Base-by-base conservation (phyloP, 768 basidiomycete genomes). In the Tylopilus intermedius region DNA sequence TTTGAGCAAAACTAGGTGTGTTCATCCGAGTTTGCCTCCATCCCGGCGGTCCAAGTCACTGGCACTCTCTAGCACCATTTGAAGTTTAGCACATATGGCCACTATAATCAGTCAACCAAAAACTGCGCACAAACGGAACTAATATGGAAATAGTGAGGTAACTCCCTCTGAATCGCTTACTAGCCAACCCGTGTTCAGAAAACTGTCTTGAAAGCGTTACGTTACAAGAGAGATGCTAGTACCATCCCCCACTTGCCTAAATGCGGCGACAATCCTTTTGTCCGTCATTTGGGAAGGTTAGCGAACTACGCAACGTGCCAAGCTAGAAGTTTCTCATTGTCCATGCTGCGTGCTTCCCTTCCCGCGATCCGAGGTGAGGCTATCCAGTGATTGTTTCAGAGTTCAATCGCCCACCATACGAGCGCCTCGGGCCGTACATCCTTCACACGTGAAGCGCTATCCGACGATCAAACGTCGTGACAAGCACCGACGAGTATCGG, bases 1-100 rank as follows among this genome's bases (percentile, higher is more conserved):
- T 62, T 53, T 9, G 49, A 61, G 60, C 26, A 37, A 43, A 49
- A 38, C 41, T 29, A 29, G 29, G 47, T 41, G 37, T 35, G 38
- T 18, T 18, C 38, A 18, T 38, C 18, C 18, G 18, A 18, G 18
- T 18, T 48, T 49, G 32, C 52, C 45, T 45, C 57, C 51, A 55
- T 47, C 45, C 47, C 52, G 51, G 38, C 40, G 48, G 39, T 50
- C 10, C 13, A 21, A 41, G 30, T 30, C 30, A 30, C 30, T 21
- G 46, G 41, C 44, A 46, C 47, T 42, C 38, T 14, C 5, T 18
- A 8, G 38, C 18, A 38, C 38, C 14, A 18, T 38, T 38, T 18
- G 38, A 18, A 18, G 18, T 18, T 18, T 18, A 18, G 18, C 18
- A 18, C 18, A 18, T 18, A 18, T 18, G 18, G 18, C 18, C 18